Percentiles rank a stretch among this genome's conserved stretches.
Conservation (phyloP, 345 rosid species). For the Syzygium jambos region DNA sequence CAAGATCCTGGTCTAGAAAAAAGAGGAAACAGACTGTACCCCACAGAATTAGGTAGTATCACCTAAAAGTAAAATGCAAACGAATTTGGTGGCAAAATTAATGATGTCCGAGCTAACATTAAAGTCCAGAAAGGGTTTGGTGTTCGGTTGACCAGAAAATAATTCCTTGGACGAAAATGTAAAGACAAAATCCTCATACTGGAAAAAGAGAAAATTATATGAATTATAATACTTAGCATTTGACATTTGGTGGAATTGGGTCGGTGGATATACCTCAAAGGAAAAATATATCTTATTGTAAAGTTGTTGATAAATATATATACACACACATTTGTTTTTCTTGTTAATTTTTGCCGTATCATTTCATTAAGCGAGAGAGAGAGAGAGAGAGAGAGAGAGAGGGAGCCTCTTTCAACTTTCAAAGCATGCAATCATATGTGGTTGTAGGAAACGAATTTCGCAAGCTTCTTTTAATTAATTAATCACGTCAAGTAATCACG, state of each 20-base stretch:
- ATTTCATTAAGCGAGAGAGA: not conserved
- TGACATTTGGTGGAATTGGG: not conserved
- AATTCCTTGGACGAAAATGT: not conserved
- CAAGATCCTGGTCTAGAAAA: not conserved
- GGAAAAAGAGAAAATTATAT: not conserved
- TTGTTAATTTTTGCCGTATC: not conserved
- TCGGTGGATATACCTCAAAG: not conserved
- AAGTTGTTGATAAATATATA: not conserved
- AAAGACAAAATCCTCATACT: not conserved
- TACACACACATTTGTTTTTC: not conserved
- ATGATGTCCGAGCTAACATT: not conserved
- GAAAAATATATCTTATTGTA: not conserved
- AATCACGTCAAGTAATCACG: not conserved
- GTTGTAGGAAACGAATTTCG: not conserved
- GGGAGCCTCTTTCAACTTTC: not conserved
- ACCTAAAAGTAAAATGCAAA: not conserved
- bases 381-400: not conserved
- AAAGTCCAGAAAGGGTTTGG: not conserved
- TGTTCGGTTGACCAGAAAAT: not conserved
- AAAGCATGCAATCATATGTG: not conserved
- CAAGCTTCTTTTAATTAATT: not conserved
- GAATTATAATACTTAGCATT: not conserved
- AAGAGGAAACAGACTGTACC: not conserved
- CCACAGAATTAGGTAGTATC: not conserved
- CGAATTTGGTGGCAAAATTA: not conserved